phyloP scores from a whole-genome alignment of 306 rosid species.

The Cucumis sativus region Cucumber_9930_V3 NC_026657.2:16827001-16827500 shows the following conservation, averaged over 20 bases:
- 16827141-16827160: too few species aligned
- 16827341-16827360: neutral
- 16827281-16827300: neutral
- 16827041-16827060: too few species aligned
- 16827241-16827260: neutral
- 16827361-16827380: neutral
- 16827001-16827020: too few species aligned
- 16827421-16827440: too few species aligned
- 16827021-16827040: too few species aligned
- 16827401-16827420: too few species aligned
- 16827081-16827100: too few species aligned
- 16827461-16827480: constrained; percentile 5
- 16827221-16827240: neutral
- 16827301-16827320: neutral
- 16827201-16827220: neutral
- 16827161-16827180: too few species aligned
- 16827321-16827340: neutral
- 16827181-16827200: neutral
- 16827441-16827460: neutral
- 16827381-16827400: neutral
- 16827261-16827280: neutral
- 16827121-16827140: too few species aligned
- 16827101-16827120: too few species aligned
- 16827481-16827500: constrained; percentile 21
- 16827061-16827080: too few species aligned